Evolutionary conservation across 1,139 yeast genomes (phyloP).

Genomic region (Protomyces gravidus): DNA sequence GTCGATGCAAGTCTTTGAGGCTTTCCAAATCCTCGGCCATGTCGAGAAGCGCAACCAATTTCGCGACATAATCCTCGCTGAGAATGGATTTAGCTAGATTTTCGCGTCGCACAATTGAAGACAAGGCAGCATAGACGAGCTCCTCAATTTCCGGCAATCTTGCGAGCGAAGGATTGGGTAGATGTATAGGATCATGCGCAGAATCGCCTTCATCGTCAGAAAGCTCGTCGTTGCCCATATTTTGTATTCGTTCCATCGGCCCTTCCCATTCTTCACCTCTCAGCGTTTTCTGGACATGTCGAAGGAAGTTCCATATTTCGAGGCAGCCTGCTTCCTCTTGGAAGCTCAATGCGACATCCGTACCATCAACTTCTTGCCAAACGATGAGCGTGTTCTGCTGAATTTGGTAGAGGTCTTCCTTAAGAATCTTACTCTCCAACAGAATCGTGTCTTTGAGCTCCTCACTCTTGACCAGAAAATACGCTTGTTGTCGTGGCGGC

Average conservation of each 20-base stretch:
- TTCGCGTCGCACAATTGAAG: slow-evolving; percentile 54
- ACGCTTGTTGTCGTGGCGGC: slow-evolving; percentile 45
- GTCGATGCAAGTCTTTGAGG: slow-evolving; percentile 53
- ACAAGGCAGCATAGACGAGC: slow-evolving; percentile 53
- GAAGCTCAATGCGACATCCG: slow-evolving; percentile 83
- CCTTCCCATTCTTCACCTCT: slow-evolving; percentile 18
- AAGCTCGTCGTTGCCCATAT: slow-evolving; percentile 11
- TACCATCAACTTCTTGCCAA: slow-evolving; percentile 79
- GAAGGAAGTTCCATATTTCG: slow-evolving; percentile 50
- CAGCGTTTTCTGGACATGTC: slow-evolving; percentile 29
- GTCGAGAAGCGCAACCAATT: slow-evolving; percentile 53
- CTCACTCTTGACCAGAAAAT: slow-evolving; percentile 70
- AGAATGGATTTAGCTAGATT: slow-evolving; percentile 52
- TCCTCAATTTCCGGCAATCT: slow-evolving; percentile 39
- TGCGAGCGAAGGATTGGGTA: slow-evolving; percentile 29
- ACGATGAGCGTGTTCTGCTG: slow-evolving; percentile 88
- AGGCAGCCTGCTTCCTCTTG: slow-evolving; percentile 91
- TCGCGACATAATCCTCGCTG: slow-evolving; percentile 51
- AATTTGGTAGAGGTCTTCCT: slow-evolving; percentile 77
- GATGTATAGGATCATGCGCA: slow-evolving; percentile 21
- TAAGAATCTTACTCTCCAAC: slow-evolving; percentile 62
- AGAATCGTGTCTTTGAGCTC: slow-evolving; percentile 55
- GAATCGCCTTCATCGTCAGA: slow-evolving; percentile 25
- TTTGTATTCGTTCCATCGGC: slow-evolving; percentile 6
- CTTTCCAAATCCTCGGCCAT: slow-evolving; percentile 53